A percentile compares a stretch with the other conserved stretches of the same genome.
These are phyloP conservation scores for Podaxis pistillaris DNA, from an alignment of 768 basidiomycete genomes.

Conservation along the genomic window DNA sequence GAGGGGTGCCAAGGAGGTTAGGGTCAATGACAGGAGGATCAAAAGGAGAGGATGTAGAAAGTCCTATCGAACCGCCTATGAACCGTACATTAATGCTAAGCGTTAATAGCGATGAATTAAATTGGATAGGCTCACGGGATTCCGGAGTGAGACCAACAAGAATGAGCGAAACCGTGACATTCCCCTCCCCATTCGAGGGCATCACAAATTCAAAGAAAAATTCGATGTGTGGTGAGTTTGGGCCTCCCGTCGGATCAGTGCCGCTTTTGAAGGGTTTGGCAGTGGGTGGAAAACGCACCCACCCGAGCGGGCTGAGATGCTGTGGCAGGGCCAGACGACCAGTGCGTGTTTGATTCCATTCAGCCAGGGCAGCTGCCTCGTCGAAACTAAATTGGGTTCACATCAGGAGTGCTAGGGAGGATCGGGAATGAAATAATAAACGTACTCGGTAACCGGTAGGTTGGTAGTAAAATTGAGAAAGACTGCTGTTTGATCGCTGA, in stretches of 20 bases:
- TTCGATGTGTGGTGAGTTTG: conserved; percentile 14
- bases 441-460: conserved; percentile 13
- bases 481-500: conserved; percentile 24
- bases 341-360: conserved; percentile 8
- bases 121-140: background rate
- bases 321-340: background rate
- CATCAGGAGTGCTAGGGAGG: too few relatives aligned
- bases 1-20: conserved; percentile 18
- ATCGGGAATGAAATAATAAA: background rate
- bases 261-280: background rate
- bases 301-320: background rate
- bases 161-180: background rate
- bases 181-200: background rate
- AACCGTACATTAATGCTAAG: background rate
- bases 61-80: conserved; percentile 18
- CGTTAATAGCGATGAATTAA: too few relatives aligned
- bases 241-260: background rate
- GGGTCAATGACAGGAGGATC: conserved; percentile 44
- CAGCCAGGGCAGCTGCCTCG: background rate
- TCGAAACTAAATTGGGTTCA: conserved; percentile 4
- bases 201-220: background rate
- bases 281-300: background rate
- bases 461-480: conserved; percentile 12
- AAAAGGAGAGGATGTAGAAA: conserved; percentile 41
- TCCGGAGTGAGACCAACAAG: background rate